A percentile compares a stretch with the other conserved stretches of the same genome.
phyloP scores from a whole-genome alignment of 78 protist genomes.

The Isochrysis galbana region DNA sequence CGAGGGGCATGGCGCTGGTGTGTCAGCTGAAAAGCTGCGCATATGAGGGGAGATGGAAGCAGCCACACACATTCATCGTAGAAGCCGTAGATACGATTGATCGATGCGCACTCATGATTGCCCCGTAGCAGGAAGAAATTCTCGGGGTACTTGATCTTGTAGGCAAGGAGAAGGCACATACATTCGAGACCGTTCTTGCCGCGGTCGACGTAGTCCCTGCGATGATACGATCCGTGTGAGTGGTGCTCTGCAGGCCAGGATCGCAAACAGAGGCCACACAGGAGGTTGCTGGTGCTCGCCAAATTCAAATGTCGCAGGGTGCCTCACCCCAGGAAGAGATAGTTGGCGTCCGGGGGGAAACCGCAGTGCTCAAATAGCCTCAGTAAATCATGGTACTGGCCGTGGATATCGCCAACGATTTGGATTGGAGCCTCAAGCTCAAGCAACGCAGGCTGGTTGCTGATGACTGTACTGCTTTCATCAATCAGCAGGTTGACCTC shows the following conservation, averaged over 20 bases:
- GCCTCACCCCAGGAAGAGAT: conserved; percentile 54
- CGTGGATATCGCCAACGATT: conserved; percentile 76
- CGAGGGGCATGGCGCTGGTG: too few relatives aligned
- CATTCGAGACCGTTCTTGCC: conserved; percentile 53
- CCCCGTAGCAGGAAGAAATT: conserved; percentile 64
- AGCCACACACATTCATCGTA: conserved; percentile 59
- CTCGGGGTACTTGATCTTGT: conserved; percentile 61
- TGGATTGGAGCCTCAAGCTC: conserved; percentile 97
- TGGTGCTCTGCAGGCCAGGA: too few relatives aligned
- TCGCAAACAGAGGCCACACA: too few relatives aligned
- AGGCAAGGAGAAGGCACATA: conserved; percentile 48
- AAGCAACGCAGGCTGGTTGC: conserved; percentile 91
- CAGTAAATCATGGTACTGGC: conserved; percentile 60
- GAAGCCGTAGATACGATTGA: conserved; percentile 64
- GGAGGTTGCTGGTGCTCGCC: too few relatives aligned
- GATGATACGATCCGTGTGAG: not conserved
- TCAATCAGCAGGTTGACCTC: not conserved
- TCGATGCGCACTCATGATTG: conserved; percentile 57
- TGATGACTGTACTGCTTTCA: conserved; percentile 80
- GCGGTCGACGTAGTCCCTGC: conserved; percentile 62
- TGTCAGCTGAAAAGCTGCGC: too few relatives aligned
- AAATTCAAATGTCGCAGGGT: too few relatives aligned
- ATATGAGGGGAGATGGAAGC: too few relatives aligned
- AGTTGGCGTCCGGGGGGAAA: conserved; percentile 65
- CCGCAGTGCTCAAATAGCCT: conserved; percentile 64